Evolutionary conservation across 1,284 basidiomycete species (phyloP).

Genomic region (Vanrija sp.): DNA sequence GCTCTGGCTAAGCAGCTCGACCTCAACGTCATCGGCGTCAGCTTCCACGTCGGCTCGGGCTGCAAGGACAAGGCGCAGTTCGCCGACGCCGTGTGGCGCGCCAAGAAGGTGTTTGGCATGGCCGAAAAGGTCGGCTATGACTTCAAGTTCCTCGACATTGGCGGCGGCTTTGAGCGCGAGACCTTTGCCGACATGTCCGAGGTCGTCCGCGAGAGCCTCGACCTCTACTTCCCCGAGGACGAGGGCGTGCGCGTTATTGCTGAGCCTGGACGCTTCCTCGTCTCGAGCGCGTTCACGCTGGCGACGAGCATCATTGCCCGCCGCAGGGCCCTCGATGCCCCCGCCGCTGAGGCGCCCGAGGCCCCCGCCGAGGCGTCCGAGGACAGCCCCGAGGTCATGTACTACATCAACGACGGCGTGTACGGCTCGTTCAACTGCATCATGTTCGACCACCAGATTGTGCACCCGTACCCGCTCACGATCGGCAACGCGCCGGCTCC

Average conservation of each 20-base stretch:
- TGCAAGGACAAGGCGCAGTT: slow-evolving; percentile 91
- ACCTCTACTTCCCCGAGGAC: slow-evolving; percentile 75
- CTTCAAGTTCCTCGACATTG: slow-evolving; percentile 84
- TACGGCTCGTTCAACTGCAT: slow-evolving; percentile 99
- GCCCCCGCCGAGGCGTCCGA: slow-evolving; percentile 14
- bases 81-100: slow-evolving; percentile 80
- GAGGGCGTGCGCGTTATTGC: slow-evolving; percentile 80
- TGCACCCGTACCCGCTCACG: slow-evolving; percentile 75
- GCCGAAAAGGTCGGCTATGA: slow-evolving; percentile 74
- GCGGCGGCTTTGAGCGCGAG: slow-evolving; percentile 90
- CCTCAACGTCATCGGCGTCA: slow-evolving; percentile 88
- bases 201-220: slow-evolving; percentile 69
- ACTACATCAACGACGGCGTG: slow-evolving; percentile 97
- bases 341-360: slow-evolving; percentile 10
- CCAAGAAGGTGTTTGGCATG: slow-evolving; percentile 83
- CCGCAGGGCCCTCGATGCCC: slow-evolving; percentile 52
- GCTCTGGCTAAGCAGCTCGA: slow-evolving; percentile 72
- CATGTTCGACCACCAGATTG: slow-evolving; percentile 86
- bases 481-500: slow-evolving; percentile 34
- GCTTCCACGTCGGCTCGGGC: slow-evolving; percentile 97
- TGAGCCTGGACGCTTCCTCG: slow-evolving; percentile 94
- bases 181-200: slow-evolving; percentile 78
- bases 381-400: slow-evolving; percentile 53
- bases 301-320: slow-evolving; percentile 93
- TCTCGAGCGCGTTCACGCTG: slow-evolving; percentile 86